Evolutionary conservation across 2,329 filamentous ascomycete species (phyloP).

Genomic region (Elsinoe arachidis): DNA sequence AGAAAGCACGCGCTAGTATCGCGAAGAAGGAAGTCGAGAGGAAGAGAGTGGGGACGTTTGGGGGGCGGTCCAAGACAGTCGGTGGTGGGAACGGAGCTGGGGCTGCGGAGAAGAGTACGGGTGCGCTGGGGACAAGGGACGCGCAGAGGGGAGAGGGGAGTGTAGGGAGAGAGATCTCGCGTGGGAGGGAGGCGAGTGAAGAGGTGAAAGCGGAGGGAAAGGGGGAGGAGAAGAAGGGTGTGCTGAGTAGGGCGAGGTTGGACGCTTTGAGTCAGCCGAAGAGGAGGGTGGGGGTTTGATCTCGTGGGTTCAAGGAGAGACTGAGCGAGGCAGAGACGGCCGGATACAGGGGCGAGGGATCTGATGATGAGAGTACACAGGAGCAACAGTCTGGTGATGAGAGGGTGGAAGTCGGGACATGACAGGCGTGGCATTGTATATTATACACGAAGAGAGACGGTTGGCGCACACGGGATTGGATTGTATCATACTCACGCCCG

Average conservation of each 20-base stretch:
- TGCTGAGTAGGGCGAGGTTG: slow-evolving; percentile 15
- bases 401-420: too few species aligned
- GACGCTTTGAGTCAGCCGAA: slow-evolving; percentile 21
- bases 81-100: not conserved
- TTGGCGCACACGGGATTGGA: not conserved
- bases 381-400: too few species aligned
- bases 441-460: not conserved
- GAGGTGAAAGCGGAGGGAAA: slow-evolving; percentile 29
- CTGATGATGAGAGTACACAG: too few species aligned
- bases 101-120: not conserved
- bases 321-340: too few species aligned
- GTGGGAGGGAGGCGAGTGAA: slow-evolving; percentile 17
- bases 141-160: not conserved
- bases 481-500: not conserved
- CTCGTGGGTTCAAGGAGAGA: not conserved
- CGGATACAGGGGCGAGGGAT: slow-evolving; percentile 20
- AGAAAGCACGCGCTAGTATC: slow-evolving; percentile 5
- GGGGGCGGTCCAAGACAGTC: not conserved
- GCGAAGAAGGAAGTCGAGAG: slow-evolving; percentile 7
- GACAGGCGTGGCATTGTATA: not conserved
- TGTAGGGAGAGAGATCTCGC: not conserved
- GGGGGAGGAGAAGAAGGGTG: slow-evolving; percentile 18
- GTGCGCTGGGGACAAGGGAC: not conserved
- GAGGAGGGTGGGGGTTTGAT: slow-evolving; percentile 25
- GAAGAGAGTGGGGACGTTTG: not conserved